Percentiles rank a stretch among this genome's conserved stretches.
phyloP scores from a whole-genome alignment of 768 basidiomycete genomes.

The Termitomyces sp. region DNA sequence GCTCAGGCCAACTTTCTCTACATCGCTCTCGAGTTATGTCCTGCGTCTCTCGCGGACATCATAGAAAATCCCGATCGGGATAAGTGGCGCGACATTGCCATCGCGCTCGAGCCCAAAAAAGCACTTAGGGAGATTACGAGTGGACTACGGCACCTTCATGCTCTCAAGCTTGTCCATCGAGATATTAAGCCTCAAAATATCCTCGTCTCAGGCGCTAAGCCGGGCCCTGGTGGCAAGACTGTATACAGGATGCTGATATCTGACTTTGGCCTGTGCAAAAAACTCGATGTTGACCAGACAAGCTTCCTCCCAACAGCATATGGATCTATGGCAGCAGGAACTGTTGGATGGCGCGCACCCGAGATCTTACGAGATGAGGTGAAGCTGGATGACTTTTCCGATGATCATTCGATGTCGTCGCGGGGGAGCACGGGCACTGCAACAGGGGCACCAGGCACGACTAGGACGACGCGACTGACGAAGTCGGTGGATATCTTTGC shows the following conservation, averaged over 20 bases:
- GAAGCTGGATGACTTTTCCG: constrained; percentile 74
- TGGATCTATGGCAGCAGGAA: constrained; percentile 86
- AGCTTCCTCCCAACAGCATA: constrained; percentile 92
- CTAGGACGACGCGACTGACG: constrained; percentile 67
- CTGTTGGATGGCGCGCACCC: constrained; percentile 96
- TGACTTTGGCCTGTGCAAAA: constrained; percentile 96
- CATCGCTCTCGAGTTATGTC: constrained; percentile 94
- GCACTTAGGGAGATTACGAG: constrained; percentile 83
- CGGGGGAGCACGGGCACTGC: constrained; percentile 57
- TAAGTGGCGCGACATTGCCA: constrained; percentile 70
- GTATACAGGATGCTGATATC: constrained; percentile 84
- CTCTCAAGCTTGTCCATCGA: constrained; percentile 92
- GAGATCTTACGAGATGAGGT: constrained; percentile 95
- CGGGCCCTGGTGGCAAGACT: constrained; percentile 29
- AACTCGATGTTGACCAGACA: constrained; percentile 92
- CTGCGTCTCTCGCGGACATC: constrained; percentile 83
- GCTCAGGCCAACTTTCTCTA: constrained; percentile 90
- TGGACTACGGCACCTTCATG: constrained; percentile 87
- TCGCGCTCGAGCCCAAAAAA: constrained; percentile 79
- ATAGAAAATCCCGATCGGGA: constrained; percentile 70
- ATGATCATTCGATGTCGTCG: constrained; percentile 63
- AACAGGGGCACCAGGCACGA: constrained; percentile 29
- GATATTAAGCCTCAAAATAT: constrained; percentile 99
- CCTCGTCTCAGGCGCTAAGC: constrained; percentile 71
- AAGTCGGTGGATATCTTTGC: constrained; percentile 97